Evolutionary conservation across 2,329 filamentous ascomycete species (phyloP), one percentile per base, ranked within the genome.

Genomic region (Dactylellina cionopaga): DNA sequence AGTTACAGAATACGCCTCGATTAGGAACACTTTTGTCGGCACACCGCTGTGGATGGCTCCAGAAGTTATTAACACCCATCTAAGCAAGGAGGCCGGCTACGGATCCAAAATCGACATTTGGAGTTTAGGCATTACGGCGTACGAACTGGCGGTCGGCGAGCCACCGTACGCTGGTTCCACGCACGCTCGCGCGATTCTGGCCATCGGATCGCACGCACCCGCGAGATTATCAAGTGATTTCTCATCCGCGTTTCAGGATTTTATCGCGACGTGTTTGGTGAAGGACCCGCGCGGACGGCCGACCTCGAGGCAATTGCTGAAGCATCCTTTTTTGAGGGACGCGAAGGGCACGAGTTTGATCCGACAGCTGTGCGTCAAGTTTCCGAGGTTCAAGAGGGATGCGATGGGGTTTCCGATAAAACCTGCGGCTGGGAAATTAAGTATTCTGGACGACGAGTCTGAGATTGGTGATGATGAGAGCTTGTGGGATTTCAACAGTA

Each of bases 21-120:
- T 95, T 74, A 87, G 96, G 77, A 97, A 92, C 22, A 99, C 95
- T 5, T 87, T 99, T 71, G 99, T 96, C 77, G 95, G 95, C 71
- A 99, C 95, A 2, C 95, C 95, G 1, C 99, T 99, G 80, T 99
- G 99, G 80, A 96, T 99, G 77, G 95, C 95, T 0, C 95, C 95
- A 0, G 95, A 99, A 79, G 96, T 99, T 15, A 55, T 87, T 9
- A 49, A 62, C 24, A 62, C 55, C n/a, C 24, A 31, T 19, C 27
- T 55, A 3, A 55, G 47, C 13, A 33, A 55, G 15, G 49, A 86
- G 13, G 88, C 88, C 74, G 87, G 87, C 41, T 89, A 89, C 76
- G 92, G 94, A 80, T 95, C 92, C 83, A 95, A 95, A 81, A 92
- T 92, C 4, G 92, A 96, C 78, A 92, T 96, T 66, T 96, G 92